A percentile compares a stretch with the other conserved stretches of the same genome.
phyloP scores from a whole-genome alignment of 2,329 filamentous ascomycete genomes.

The Aspergillus versicolor region DNA sequence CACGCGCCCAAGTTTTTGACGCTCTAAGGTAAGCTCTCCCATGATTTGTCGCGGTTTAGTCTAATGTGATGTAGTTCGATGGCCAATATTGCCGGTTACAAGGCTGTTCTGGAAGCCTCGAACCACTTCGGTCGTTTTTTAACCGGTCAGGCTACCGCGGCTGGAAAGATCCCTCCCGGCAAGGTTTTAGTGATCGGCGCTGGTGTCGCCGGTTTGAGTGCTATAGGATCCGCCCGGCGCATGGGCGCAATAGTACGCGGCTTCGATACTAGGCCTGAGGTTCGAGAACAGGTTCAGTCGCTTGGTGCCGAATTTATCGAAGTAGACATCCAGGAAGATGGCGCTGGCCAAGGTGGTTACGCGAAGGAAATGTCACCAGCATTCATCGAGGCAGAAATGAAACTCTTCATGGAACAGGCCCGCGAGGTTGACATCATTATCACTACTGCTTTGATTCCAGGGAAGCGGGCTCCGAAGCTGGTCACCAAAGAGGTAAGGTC shows the following conservation, averaged over 20 bases:
- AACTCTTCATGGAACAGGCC: conserved; percentile 83
- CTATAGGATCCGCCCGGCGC: conserved; percentile 80
- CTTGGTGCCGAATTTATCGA: conserved; percentile 88
- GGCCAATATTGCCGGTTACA: conserved; percentile 94
- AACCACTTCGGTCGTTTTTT: conserved; percentile 87
- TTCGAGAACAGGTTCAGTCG: conserved; percentile 85
- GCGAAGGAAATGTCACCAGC: conserved; percentile 94
- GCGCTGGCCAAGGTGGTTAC: conserved; percentile 80
- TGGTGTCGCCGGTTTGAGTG: conserved; percentile 83
- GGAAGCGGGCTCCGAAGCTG: conserved; percentile 76
- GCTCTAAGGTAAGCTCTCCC: conserved; percentile 55
- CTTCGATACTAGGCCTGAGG: conserved; percentile 87
- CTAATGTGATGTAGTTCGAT: conserved; percentile 62
- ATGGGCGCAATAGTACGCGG: conserved; percentile 87
- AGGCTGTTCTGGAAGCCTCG: conserved; percentile 83
- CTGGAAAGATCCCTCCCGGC: conserved; percentile 82
- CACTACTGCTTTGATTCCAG: conserved; percentile 88
- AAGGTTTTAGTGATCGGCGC: conserved; percentile 90
- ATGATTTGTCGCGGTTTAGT: background rate
- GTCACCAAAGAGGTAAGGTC: conserved; percentile 66
- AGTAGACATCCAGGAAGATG: conserved; percentile 80
- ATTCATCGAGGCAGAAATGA: conserved; percentile 91
- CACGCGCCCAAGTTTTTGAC: conserved; percentile 83
- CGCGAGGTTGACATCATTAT: conserved; percentile 89
- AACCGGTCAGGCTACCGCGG: conserved; percentile 86